Conservation (phyloP, 2,329 filamentous ascomycete species). For the Beauveria medogensis region DNA sequence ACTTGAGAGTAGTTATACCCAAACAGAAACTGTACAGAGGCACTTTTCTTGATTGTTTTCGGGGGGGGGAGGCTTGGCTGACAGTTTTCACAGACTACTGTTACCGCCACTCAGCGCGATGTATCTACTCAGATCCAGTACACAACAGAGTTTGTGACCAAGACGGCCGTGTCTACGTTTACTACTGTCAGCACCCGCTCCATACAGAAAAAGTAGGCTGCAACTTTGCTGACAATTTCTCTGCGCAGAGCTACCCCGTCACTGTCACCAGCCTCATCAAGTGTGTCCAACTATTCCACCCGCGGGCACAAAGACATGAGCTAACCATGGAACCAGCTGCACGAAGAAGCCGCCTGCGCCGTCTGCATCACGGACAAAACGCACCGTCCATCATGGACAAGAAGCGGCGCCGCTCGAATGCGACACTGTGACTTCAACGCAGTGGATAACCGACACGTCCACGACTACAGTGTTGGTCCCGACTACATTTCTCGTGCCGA, state of each 20-base stretch:
- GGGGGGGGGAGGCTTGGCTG: too few relatives aligned
- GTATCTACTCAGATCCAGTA: background rate
- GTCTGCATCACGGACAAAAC: background rate
- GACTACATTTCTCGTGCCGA: background rate
- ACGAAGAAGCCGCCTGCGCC: background rate
- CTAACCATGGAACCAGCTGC: background rate
- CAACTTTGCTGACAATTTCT: background rate
- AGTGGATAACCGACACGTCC: too few relatives aligned
- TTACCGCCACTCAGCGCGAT: background rate
- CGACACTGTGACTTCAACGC: background rate
- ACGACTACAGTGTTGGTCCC: slow-evolving; percentile 5
- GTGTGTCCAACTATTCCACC: background rate
- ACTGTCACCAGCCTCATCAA: slow-evolving; percentile 10
- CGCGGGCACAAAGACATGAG: background rate
- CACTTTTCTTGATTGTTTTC: too few relatives aligned
- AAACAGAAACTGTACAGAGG: background rate
- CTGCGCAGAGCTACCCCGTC: slow-evolving; percentile 13
- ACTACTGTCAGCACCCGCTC: background rate
- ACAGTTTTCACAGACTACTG: too few relatives aligned
- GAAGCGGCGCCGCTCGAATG: background rate
- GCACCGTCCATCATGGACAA: background rate
- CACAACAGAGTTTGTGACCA: background rate
- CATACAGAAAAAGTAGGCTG: background rate
- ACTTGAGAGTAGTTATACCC: background rate
- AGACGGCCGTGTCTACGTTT: background rate